Conservation (phyloP, 2,329 filamentous ascomycete species). For the Sclerotinia borealis region DNA sequence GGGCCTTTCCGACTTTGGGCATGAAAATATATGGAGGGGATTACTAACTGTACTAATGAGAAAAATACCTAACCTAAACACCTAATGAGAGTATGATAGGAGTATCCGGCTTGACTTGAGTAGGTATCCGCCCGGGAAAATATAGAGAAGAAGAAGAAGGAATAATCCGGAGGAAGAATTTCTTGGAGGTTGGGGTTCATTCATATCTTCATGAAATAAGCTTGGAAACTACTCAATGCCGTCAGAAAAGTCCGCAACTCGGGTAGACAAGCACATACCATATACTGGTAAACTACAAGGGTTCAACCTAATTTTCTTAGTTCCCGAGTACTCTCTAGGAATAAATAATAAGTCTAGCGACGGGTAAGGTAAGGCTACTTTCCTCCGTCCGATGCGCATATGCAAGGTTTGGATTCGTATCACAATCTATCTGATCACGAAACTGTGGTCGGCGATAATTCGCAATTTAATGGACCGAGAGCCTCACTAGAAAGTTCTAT, state of each 20-base stretch:
- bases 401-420: neutral
- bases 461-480: neutral
- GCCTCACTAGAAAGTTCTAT: slow-evolving; percentile 1
- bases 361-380: slow-evolving; percentile 3
- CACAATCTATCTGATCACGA: neutral
- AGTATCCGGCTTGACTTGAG: neutral
- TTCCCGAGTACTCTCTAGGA: too few relatives aligned
- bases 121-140: neutral
- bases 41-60: neutral
- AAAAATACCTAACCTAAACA: neutral
- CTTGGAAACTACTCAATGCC: neutral
- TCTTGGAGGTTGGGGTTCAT: neutral
- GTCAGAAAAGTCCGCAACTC: too few relatives aligned
- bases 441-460: slow-evolving; percentile 2
- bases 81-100: neutral
- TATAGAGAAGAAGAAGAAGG: neutral
- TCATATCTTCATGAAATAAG: neutral
- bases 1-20: slow-evolving; percentile 3
- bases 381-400: neutral
- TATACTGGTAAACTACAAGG: too few relatives aligned
- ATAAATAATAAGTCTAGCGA: neutral
- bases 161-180: neutral
- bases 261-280: too few relatives aligned
- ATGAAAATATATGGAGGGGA: neutral
- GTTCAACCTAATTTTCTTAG: too few relatives aligned